A percentile compares a stretch with the other conserved stretches of the same genome.
These are phyloP conservation scores for Xylariaceae sp. DNA, from an alignment of 2,329 filamentous ascomycete genomes.

Conservation along the genomic window DNA sequence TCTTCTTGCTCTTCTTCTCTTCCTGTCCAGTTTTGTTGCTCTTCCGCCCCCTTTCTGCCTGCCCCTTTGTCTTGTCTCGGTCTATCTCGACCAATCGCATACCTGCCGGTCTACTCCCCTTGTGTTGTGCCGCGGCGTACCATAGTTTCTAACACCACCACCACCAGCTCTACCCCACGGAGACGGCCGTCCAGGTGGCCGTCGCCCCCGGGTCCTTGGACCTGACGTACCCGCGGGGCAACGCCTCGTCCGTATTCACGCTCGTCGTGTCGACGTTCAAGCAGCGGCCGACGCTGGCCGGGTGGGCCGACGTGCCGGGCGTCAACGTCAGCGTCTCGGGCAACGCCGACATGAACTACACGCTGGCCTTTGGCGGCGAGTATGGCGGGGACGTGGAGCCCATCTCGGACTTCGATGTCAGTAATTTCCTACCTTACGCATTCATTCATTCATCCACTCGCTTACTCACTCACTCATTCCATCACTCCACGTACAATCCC, in stretches of 20 bases:
- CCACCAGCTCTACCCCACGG: conserved; percentile 30
- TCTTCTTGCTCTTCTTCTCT: background rate
- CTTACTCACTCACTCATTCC: too few relatives aligned
- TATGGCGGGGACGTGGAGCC: conserved; percentile 25
- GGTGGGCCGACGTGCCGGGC: conserved; percentile 42
- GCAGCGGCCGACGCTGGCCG: conserved; percentile 33
- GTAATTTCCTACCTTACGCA: too few relatives aligned
- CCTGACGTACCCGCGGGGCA: conserved; percentile 47
- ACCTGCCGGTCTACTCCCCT: too few relatives aligned
- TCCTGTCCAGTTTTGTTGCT: too few relatives aligned
- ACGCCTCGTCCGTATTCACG: conserved; percentile 39
- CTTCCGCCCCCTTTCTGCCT: too few relatives aligned
- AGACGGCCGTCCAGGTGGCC: conserved; percentile 31
- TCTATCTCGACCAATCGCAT: too few relatives aligned
- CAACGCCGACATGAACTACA: conserved; percentile 32
- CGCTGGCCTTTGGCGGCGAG: conserved; percentile 34
- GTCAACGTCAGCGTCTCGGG: conserved; percentile 37
- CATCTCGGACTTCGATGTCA: conserved; percentile 36
- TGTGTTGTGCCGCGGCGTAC: too few relatives aligned
- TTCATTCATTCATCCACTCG: too few relatives aligned
- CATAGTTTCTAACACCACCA: conserved; percentile 4
- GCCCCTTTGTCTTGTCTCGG: too few relatives aligned
- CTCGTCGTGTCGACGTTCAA: conserved; percentile 41
- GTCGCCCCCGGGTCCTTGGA: conserved; percentile 35
- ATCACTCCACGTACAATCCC: too few relatives aligned